Evolutionary conservation across 306 rosid genomes (phyloP), one percentile per base, ranked within the genome.

Genomic region (Rosa multiflora): DNA sequence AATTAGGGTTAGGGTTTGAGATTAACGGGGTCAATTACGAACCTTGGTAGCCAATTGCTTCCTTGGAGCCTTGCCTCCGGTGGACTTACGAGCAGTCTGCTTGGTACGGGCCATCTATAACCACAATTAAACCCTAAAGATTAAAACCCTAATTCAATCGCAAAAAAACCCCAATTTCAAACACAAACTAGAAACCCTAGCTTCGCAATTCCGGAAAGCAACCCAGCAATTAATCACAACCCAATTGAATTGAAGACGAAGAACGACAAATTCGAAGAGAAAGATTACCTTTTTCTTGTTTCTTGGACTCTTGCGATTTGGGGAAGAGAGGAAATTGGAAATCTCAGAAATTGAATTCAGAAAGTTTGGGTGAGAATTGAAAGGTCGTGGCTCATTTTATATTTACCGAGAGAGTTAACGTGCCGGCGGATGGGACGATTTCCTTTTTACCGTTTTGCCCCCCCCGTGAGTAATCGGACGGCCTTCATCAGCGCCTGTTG

Each of bases 51-150:
- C 86, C 17, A 83, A 82, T 75, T 83, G 86, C 64, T 83, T 83
- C 69, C 86, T 83, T 20, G 86, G 86, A 63, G 86, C 83, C 80
- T 83, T 83, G 14, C 86, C 86, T 51, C 86, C 86, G 53, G 83
- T 79, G 61, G 86, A 83, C 77, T 83, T 83, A 53, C 86, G 86
- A 70, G 86, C 86, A 14, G 86, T 83, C 61, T 83, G 86, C 83
- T 83, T 83, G 5, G 86, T 83, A 83, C 86, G 86, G 69, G 86
- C 86, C 86, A 83, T 83, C 86, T 83, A 83, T 5, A 70, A 23
- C 46, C 58, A 75, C 7, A 75, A 61, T 39, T n/a, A 20, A 67
- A 67, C 49, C 26, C 14, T 18, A 20, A 1, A 37, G 3, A 8
- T 40, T 10, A 17, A 18, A 42, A 68, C 51, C 51, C 7, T 20